phyloP scores from a whole-genome alignment of 257 asterid species.

The Solanum okadae region DNA sequence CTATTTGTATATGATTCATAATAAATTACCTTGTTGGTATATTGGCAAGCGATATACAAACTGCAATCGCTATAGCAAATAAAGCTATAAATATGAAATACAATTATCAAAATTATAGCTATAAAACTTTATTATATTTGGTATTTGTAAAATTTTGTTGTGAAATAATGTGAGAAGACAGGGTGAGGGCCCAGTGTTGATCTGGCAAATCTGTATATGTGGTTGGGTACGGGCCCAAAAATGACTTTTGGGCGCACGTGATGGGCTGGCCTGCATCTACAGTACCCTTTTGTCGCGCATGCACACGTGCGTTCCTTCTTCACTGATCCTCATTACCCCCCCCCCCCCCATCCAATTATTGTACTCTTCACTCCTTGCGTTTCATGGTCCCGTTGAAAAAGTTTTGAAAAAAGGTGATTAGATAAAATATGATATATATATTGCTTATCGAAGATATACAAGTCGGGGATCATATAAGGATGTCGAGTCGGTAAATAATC shows the following conservation, averaged over 20 bases:
- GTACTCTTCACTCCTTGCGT: neutral
- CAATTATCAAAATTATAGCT: no score
- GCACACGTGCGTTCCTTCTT: constrained; percentile 54
- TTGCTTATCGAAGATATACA: no score
- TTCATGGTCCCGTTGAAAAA: neutral
- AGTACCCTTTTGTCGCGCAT: constrained; percentile 21
- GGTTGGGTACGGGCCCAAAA: neutral
- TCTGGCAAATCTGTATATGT: neutral
- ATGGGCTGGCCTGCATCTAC: constrained; percentile 35
- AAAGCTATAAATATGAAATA: no score
- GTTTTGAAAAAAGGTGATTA: neutral
- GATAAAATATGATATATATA: no score
- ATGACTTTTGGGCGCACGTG: constrained; percentile 43
- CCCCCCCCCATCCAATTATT: no score
- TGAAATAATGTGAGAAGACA: neutral
- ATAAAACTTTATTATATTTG: no score
- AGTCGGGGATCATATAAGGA: neutral
- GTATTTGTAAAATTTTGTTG: no score
- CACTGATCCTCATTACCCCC: neutral
- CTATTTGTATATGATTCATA: no score
- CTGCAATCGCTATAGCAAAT: no score
- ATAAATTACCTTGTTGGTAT: no score
- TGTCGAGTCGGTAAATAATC: neutral
- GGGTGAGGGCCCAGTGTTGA: neutral
- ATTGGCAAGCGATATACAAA: no score